Evolutionary conservation across 2,329 filamentous ascomycete genomes (phyloP).

Genomic region (Stagonosporopsis chrysanthemi): DNA sequence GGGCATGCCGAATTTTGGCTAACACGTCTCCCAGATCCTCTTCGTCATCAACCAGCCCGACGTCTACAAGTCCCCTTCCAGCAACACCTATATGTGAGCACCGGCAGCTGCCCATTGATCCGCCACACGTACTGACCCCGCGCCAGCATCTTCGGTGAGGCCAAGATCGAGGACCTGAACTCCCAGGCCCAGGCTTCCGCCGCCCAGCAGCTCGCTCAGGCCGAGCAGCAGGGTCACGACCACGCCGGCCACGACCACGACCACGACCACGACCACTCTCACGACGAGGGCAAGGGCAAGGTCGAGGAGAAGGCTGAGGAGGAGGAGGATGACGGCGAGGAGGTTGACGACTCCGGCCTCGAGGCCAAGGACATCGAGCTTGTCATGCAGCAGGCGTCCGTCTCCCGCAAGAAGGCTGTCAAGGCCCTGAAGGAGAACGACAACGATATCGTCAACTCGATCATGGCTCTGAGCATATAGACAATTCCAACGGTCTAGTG

Average conservation of each 20-base stretch:
- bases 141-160: slow-evolving; percentile 94
- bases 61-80: slow-evolving; percentile 98
- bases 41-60: slow-evolving; percentile 99
- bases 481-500: slow-evolving; percentile 20
- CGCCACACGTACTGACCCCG: slow-evolving; percentile 31
- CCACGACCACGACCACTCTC: slow-evolving; percentile 69
- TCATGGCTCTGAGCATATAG: slow-evolving; percentile 84
- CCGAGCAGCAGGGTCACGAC: slow-evolving; percentile 70
- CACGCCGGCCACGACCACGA: slow-evolving; percentile 71
- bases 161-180: slow-evolving; percentile 99
- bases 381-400: slow-evolving; percentile 96
- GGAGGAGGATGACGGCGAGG: slow-evolving; percentile 90
- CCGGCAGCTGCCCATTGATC: slow-evolving; percentile 14
- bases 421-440: slow-evolving; percentile 99
- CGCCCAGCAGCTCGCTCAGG: slow-evolving; percentile 89
- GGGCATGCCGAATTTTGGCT: slow-evolving; percentile 25
- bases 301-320: slow-evolving; percentile 67
- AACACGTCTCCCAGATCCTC: slow-evolving; percentile 72
- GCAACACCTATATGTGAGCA: slow-evolving; percentile 99
- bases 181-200: slow-evolving; percentile 95
- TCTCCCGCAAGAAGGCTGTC: slow-evolving; percentile 97
- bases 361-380: slow-evolving; percentile 99
- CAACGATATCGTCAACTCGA: slow-evolving; percentile 99
- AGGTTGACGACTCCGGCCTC: slow-evolving; percentile 91
- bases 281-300: slow-evolving; percentile 67